These are phyloP conservation scores for Thecaphora thlaspeos DNA, from an alignment of 1,284 basidiomycete species.

Conservation along the genomic window DNA sequence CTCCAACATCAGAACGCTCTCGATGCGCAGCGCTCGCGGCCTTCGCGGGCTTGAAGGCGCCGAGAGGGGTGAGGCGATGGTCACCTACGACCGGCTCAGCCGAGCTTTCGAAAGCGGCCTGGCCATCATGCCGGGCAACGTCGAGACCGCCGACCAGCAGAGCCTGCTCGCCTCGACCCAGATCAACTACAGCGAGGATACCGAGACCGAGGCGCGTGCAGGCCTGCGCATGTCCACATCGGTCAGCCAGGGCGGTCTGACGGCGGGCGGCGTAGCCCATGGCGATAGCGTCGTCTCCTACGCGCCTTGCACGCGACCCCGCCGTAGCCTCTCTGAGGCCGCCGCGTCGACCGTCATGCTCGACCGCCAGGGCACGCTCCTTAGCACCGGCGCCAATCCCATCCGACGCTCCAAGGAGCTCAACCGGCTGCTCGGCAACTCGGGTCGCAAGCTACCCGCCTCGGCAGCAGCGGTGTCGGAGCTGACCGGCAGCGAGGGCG, in stretches of 20 bases:
- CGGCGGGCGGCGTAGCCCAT: not conserved
- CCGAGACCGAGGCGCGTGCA: not conserved
- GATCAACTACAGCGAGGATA: slow-evolving; percentile 2
- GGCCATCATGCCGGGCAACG: slow-evolving; percentile 33
- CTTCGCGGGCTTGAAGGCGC: slow-evolving; percentile 40
- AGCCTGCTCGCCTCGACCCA: slow-evolving; percentile 32
- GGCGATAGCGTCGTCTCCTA: not conserved
- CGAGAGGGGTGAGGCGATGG: slow-evolving; percentile 36
- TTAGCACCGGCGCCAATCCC: slow-evolving; percentile 40
- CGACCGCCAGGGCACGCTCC: slow-evolving; percentile 42
- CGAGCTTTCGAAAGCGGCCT: slow-evolving; percentile 34
- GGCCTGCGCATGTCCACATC: not conserved
- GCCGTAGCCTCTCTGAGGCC: slow-evolving; percentile 23
- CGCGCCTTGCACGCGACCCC: slow-evolving; percentile 16
- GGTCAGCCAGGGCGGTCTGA: not conserved
- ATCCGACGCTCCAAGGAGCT: slow-evolving; percentile 44
- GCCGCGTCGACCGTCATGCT: slow-evolving; percentile 17
- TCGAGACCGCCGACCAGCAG: slow-evolving; percentile 35
- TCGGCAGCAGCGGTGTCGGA: slow-evolving; percentile 13
- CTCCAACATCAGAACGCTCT: slow-evolving; percentile 4
- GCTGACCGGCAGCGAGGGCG: slow-evolving; percentile 1
- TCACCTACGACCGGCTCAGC: slow-evolving; percentile 37
- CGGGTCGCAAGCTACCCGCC: slow-evolving; percentile 28
- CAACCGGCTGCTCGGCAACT: slow-evolving; percentile 39
- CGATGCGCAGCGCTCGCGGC: slow-evolving; percentile 41